Conservation (phyloP, 495 filamentous ascomycete species). For the Oleoguttula mirabilis region DNA sequence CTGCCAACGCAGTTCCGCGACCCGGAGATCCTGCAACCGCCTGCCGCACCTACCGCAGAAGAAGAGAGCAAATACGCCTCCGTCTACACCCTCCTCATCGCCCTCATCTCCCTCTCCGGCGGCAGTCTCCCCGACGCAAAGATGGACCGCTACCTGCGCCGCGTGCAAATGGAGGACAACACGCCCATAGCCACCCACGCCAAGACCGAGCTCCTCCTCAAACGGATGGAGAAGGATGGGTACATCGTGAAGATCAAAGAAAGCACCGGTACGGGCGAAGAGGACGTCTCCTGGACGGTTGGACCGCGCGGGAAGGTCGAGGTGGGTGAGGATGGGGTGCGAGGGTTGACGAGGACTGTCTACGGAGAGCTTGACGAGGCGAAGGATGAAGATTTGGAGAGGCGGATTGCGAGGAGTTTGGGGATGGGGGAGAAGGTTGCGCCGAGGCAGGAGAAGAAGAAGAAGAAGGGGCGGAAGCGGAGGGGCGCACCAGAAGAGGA, state of each 20-base stretch:
- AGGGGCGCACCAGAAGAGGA: slow-evolving; percentile 8
- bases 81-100: slow-evolving; percentile 65
- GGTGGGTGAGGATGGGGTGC: slow-evolving; percentile 60
- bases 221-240: slow-evolving; percentile 64
- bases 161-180: slow-evolving; percentile 63
- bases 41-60: slow-evolving; percentile 46
- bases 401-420: slow-evolving; percentile 28
- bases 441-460: slow-evolving; percentile 8
- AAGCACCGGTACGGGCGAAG: slow-evolving; percentile 32
- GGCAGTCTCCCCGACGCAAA: slow-evolving; percentile 54
- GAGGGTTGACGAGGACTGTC: slow-evolving; percentile 53
- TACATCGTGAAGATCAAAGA: slow-evolving; percentile 64
- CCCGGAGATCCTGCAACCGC: slow-evolving; percentile 54
- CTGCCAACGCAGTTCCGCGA: slow-evolving; percentile 50
- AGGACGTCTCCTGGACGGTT: slow-evolving; percentile 62
- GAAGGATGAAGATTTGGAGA: slow-evolving; percentile 24
- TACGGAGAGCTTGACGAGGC: slow-evolving; percentile 28
- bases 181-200: slow-evolving; percentile 47
- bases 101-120: slow-evolving; percentile 59
- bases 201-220: slow-evolving; percentile 62
- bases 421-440: slow-evolving; percentile 16
- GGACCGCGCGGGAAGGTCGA: slow-evolving; percentile 80
- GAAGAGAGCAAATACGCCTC: slow-evolving; percentile 69
- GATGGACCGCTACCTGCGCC: slow-evolving; percentile 49
- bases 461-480: slow-evolving; percentile 13